Base-by-base conservation (phyloP, 148 eudicot genomes). In the Camellia lanceoleosa region DNA sequence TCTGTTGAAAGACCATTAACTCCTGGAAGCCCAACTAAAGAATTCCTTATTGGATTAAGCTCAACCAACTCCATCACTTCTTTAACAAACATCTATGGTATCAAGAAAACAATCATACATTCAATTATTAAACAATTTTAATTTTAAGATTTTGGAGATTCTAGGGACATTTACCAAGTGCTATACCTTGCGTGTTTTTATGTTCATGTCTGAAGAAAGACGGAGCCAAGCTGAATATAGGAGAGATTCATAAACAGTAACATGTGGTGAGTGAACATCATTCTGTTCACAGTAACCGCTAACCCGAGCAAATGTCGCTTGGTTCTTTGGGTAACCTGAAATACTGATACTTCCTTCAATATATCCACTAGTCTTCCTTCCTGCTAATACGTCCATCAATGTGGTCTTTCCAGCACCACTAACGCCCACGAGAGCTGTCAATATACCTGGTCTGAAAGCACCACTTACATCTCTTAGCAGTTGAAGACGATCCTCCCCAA, bases 381-480 rank as follows among this genome's bases (percentile, higher is more conserved):
- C 93, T 42, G 92, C 90, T 83, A 92, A 78, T 3, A 92, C 94
- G 79, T 91, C 92, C 94, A 91, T 89, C 79, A 92, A 82, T 30
- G 94, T 89, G 38, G 94, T 89, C 78, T 92, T 91, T 41, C 97
- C 97, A 78, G 94, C 94, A 49, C 97, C 97, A 80, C 87, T 92
- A 7, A 92, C 92, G 18, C 94, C 97, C 77, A 92, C 97, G 19
- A 92, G 85, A 59, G 97, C 94, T 58, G 97, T 92, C 77, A 92
- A 68, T 85, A 92, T 54, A 11, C 97, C 94, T 0, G 94, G 97
- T 82, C 89, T 85, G 68, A 89, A 92, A 69, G 89, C 86, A 55
- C 97, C 97, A 81, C 95, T 92, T 18, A 91, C 93, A 83, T 89
- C 88, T 82, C 78, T 74, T 55, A 92, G 82, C 52, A 92, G 79